Conservation (phyloP, 345 rosid genomes). For the Kernera saxatilis region DNA sequence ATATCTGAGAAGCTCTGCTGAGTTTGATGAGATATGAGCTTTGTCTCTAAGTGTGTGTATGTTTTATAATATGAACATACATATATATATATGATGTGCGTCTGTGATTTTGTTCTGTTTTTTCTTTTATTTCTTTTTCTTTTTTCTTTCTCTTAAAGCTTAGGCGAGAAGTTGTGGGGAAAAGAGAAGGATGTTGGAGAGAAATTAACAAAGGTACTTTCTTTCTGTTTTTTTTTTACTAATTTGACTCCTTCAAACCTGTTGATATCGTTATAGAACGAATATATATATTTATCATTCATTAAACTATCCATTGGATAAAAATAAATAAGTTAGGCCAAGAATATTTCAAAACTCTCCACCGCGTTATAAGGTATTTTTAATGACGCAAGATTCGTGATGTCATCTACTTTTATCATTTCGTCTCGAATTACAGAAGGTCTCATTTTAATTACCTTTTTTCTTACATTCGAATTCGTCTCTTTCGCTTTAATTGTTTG, state of each 20-base stretch:
- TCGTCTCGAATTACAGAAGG: neutral
- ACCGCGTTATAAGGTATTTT: neutral
- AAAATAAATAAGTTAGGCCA: neutral
- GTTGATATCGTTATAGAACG: neutral
- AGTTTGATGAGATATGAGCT: constrained; percentile 7
- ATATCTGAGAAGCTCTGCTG: neutral
- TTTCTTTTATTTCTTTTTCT: neutral
- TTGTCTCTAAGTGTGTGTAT: neutral
- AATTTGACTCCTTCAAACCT: constrained; percentile 3
- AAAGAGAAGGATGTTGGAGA: constrained; percentile 11
- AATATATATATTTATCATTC: neutral
- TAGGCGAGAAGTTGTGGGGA: constrained; percentile 23
- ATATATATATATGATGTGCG: neutral
- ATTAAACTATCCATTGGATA: neutral
- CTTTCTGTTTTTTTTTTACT: neutral
- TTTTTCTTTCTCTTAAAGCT: neutral
- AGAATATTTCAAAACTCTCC: neutral
- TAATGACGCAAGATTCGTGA: neutral
- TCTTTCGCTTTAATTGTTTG: neutral
- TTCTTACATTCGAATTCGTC: neutral
- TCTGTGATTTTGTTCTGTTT: neutral
- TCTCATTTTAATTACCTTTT: neutral
- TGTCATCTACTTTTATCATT: neutral
- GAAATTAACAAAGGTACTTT: constrained; percentile 12
- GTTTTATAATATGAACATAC: neutral